A percentile compares a stretch with the other conserved stretches of the same genome.
Conservation (phyloP, 2,329 filamentous ascomycete genomes). For the Beauveria pseudobassiana region DNA sequence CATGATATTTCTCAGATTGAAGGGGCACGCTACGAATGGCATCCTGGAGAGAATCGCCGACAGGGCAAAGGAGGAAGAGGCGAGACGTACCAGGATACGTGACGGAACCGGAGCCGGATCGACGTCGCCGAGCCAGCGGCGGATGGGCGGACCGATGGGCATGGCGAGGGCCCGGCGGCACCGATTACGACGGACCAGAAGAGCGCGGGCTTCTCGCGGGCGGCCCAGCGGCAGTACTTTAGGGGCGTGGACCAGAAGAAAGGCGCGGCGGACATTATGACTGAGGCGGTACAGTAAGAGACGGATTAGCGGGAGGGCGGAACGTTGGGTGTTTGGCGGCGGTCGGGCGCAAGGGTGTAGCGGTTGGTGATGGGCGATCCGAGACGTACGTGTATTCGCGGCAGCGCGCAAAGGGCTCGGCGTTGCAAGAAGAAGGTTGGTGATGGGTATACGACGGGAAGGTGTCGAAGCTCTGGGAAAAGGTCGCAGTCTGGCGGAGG, state of each 20-base stretch:
- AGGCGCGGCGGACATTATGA: constrained; percentile 50
- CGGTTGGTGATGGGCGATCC: too few species aligned
- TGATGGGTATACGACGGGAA: neutral
- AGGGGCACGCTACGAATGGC: too few species aligned
- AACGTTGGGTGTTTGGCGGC: neutral
- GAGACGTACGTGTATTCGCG: neutral
- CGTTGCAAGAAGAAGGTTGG: neutral
- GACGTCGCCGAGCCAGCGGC: constrained; percentile 65
- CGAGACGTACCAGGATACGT: constrained; percentile 80
- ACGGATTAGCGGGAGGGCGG: too few species aligned
- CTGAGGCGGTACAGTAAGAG: neutral
- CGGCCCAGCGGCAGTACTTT: constrained; percentile 81
- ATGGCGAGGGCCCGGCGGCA: constrained; percentile 63
- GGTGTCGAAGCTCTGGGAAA: constrained; percentile 6
- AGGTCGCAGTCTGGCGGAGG: constrained; percentile 7
- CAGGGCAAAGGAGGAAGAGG: neutral
- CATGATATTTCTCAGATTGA: too few species aligned
- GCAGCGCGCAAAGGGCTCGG: neutral
- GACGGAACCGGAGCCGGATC: constrained; percentile 63
- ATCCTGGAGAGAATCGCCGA: neutral
- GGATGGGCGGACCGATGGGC: constrained; percentile 64
- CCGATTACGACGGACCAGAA: constrained; percentile 82
- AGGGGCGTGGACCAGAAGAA: constrained; percentile 83
- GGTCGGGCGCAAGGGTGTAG: too few species aligned
- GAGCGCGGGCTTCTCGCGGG: constrained; percentile 80